Conservation (phyloP, 352 stramenopile species). For the Achlya hypogyna region DNA sequence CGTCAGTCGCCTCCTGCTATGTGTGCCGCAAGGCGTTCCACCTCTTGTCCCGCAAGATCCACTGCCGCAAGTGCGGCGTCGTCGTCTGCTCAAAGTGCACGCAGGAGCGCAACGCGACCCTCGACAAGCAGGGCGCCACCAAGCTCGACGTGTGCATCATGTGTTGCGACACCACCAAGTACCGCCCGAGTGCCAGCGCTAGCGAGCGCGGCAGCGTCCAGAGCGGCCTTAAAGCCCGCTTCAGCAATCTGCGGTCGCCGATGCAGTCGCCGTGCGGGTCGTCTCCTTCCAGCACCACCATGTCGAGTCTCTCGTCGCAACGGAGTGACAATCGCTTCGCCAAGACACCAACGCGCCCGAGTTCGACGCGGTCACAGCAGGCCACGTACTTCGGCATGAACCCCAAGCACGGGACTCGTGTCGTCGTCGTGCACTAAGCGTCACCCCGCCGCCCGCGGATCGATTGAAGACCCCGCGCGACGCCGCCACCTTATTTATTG, state of each 20-base stretch:
- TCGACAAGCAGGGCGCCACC: constrained; percentile 2
- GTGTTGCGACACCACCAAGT: constrained; percentile 4
- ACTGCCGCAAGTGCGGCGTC: constrained; percentile 71
- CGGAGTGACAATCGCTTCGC: constrained; percentile 3
- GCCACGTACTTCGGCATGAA: constrained; percentile 8
- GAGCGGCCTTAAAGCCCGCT: background rate
- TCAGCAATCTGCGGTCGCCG: constrained; percentile 6
- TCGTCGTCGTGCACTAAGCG: background rate
- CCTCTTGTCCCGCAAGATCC: constrained; percentile 55
- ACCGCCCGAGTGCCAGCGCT: background rate
- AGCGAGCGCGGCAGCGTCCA: constrained; percentile 1
- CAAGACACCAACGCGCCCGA: background rate
- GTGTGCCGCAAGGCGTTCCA: constrained; percentile 13
- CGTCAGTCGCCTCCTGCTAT: constrained; percentile 29
- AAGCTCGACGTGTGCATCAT: constrained; percentile 9
- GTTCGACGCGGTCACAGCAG: background rate
- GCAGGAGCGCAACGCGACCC: background rate
- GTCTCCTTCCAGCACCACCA: background rate
- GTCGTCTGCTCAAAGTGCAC: constrained; percentile 60
- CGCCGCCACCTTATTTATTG: background rate
- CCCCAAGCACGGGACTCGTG: constrained; percentile 1
- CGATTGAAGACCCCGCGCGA: background rate
- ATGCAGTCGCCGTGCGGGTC: background rate
- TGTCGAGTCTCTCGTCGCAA: constrained; percentile 5
- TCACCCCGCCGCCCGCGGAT: background rate